These are phyloP conservation scores for Astragalus membranaceus DNA, from an alignment of 306 rosid species.

Conservation along the genomic window DNA sequence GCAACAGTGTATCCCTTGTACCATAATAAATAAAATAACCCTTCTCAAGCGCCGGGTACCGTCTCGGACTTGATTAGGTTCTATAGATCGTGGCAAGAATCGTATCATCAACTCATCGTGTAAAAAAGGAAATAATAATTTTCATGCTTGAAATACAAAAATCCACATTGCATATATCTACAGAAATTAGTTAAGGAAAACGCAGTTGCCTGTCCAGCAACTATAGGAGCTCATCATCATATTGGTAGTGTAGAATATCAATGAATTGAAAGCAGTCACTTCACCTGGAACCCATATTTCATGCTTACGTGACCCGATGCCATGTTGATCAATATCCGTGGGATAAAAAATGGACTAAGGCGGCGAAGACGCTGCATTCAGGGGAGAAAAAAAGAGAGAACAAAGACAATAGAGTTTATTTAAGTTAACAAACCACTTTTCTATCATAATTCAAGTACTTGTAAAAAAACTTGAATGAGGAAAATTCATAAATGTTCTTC, in stretches of 20 bases:
- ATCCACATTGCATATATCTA: background rate
- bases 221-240: conserved; percentile 16
- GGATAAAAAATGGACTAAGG: conserved; percentile 95
- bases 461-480: background rate
- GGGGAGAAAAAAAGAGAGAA: background rate
- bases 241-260: conserved; percentile 11
- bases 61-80: no score
- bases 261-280: conserved; percentile 1
- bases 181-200: background rate
- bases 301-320: conserved; percentile 98
- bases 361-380: conserved; percentile 75
- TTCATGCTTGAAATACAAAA: conserved; percentile 7
- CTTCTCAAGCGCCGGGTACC: no score
- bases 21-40: no score
- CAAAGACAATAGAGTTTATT: background rate
- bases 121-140: background rate
- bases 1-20: no score
- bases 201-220: background rate
- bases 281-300: conserved; percentile 94
- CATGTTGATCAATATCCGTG: conserved; percentile 90
- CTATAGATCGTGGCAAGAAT: no score
- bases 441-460: conserved; percentile 9
- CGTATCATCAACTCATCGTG: background rate
- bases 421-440: conserved; percentile 6
- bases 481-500: background rate